Percentiles rank a stretch among this genome's conserved stretches.
These are phyloP conservation scores for Teratosphaeria zuluensis DNA, from an alignment of 2,329 filamentous ascomycete genomes.

Conservation along the genomic window DNA sequence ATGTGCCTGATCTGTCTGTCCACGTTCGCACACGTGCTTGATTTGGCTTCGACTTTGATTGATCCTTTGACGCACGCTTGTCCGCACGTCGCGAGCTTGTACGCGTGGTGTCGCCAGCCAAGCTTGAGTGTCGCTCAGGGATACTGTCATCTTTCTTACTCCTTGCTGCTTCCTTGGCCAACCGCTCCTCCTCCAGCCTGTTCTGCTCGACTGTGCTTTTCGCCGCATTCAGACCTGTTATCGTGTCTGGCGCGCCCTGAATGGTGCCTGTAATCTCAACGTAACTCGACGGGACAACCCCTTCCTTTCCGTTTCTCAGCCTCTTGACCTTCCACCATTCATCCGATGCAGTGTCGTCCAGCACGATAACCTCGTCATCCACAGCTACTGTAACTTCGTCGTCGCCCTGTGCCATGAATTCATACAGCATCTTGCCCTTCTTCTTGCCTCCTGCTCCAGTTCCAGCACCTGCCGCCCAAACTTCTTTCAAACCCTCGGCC, in stretches of 20 bases:
- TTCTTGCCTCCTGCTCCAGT: constrained; percentile 51
- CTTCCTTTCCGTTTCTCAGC: constrained; percentile 84
- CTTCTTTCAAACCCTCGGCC: constrained; percentile 75
- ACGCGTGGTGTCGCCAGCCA: constrained; percentile 39
- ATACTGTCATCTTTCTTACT: constrained; percentile 50
- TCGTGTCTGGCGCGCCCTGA: constrained; percentile 37
- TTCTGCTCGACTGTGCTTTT: constrained; percentile 68
- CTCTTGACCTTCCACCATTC: constrained; percentile 97
- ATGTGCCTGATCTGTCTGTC: constrained; percentile 91
- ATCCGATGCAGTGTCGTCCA: constrained; percentile 86
- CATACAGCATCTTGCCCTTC: constrained; percentile 80
- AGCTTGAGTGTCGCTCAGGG: constrained; percentile 70
- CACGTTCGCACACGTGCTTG: constrained; percentile 73
- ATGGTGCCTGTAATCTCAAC: constrained; percentile 73
- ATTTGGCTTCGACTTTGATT: constrained; percentile 73
- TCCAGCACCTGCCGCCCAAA: constrained; percentile 69
- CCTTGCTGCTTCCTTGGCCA: constrained; percentile 71
- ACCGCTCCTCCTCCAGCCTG: constrained; percentile 66
- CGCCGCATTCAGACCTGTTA: constrained; percentile 49
- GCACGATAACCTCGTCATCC: constrained; percentile 80
- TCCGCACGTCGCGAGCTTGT: not conserved
- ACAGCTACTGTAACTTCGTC: constrained; percentile 89
- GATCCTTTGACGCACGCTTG: constrained; percentile 16
- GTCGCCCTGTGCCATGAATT: constrained; percentile 92
- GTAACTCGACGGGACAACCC: constrained; percentile 93